A percentile compares a stretch with the other conserved stretches of the same genome.
These are phyloP conservation scores for Neoboletus magnificus DNA, from an alignment of 768 basidiomycete species.

Conservation along the genomic window DNA sequence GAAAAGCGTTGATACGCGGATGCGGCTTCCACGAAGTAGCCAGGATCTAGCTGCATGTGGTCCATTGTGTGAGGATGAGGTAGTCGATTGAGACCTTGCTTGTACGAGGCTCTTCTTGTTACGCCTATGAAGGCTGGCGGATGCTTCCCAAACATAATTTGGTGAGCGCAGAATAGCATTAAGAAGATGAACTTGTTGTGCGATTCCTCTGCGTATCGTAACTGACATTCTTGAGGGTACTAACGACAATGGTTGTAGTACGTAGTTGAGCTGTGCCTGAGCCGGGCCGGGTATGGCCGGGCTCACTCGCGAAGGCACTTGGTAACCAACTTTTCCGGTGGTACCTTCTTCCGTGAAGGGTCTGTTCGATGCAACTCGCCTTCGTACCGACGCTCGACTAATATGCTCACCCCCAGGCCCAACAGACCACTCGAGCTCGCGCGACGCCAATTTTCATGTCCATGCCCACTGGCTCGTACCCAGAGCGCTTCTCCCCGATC, in stretches of 20 bases:
- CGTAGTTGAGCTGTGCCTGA: too few species aligned
- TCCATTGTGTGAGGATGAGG: constrained; percentile 2
- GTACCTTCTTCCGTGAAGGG: too few species aligned
- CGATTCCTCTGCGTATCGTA: not conserved
- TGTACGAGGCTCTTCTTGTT: not conserved
- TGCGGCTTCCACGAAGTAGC: constrained; percentile 9
- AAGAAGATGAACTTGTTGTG: not conserved
- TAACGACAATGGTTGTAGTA: too few species aligned
- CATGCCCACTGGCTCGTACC: not conserved
- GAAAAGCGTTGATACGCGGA: constrained; percentile 42
- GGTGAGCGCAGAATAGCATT: not conserved
- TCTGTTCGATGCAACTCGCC: too few species aligned
- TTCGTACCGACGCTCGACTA: not conserved
- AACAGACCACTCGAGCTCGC: constrained; percentile 60
- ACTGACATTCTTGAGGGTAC: constrained; percentile 5
- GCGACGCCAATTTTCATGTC: too few species aligned
- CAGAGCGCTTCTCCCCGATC: too few species aligned
- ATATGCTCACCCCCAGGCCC: not conserved
- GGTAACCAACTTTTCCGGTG: too few species aligned
- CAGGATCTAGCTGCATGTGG: not conserved
- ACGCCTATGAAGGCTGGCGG: not conserved
- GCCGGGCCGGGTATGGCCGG: too few species aligned
- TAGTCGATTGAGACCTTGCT: constrained; percentile 10
- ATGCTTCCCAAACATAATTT: not conserved
- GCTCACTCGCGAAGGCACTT: too few species aligned